Conservation (phyloP, 2,329 filamentous ascomycete species). For the Cladosporium velox region DNA sequence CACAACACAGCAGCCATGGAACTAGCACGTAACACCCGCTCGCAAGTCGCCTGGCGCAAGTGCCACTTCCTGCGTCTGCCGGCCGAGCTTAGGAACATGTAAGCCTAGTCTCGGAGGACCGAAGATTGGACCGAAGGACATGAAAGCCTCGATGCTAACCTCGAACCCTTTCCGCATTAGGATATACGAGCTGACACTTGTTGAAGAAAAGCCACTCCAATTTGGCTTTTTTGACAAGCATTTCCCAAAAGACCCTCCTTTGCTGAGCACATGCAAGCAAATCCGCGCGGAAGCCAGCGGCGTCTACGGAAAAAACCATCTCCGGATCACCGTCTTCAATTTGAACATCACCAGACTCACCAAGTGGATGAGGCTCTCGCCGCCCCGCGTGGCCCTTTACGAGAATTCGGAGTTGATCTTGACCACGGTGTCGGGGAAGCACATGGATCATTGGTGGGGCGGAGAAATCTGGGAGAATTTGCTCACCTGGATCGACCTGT, state of each 20-base stretch:
- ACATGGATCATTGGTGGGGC: too few species aligned
- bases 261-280: not conserved
- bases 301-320: not conserved
- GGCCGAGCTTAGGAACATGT: not conserved
- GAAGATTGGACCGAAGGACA: not conserved
- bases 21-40: not conserved
- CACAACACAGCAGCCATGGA: not conserved
- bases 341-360: not conserved
- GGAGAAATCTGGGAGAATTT: not conserved
- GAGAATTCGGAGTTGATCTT: not conserved
- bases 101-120: not conserved
- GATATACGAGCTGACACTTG: not conserved
- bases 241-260: not conserved
- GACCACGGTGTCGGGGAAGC: not conserved
- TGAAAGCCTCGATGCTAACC: not conserved
- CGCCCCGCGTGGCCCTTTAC: not conserved
- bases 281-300: not conserved
- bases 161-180: not conserved
- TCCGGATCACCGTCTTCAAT: not conserved
- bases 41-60: not conserved
- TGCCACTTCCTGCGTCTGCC: not conserved
- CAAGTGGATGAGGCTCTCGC: not conserved
- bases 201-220: not conserved
- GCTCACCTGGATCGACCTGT: not conserved
- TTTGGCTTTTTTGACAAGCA: not conserved